Percentiles rank a stretch among this genome's conserved stretches.
These are phyloP conservation scores for Paspalum notatum DNA, from an alignment of 176 grass and related monocot genomes.

Conservation along the genomic window DNA sequence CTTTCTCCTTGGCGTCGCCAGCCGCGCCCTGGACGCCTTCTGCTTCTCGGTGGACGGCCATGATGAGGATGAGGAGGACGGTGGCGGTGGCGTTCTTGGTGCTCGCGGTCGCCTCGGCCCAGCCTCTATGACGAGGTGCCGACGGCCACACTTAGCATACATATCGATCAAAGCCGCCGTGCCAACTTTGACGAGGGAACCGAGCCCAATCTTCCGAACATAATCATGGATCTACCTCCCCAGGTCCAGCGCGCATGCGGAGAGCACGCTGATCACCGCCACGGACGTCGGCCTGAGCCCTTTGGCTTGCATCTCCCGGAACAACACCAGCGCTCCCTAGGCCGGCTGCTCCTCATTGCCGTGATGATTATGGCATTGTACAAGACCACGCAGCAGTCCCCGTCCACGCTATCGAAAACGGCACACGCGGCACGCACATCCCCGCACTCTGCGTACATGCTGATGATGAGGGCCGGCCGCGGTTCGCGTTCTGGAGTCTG, in stretches of 20 bases:
- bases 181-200: constrained; percentile 62
- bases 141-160: constrained; percentile 82
- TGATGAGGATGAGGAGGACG: constrained; percentile 41
- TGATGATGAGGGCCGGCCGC: constrained; percentile 3
- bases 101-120: constrained; percentile 40
- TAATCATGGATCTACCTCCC: constrained; percentile 80
- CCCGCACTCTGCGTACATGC: constrained; percentile 69
- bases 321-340: constrained; percentile 68
- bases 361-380: constrained; percentile 80
- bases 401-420: constrained; percentile 46
- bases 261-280: constrained; percentile 60
- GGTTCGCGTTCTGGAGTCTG: no score
- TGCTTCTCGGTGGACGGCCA: constrained; percentile 5
- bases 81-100: constrained; percentile 25
- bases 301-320: constrained; percentile 69
- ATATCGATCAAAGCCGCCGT: constrained; percentile 76
- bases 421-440: constrained; percentile 38
- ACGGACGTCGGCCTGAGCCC: constrained; percentile 56
- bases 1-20: no score
- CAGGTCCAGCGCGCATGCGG: constrained; percentile 51
- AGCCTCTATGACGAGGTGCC: no score
- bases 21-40: no score
- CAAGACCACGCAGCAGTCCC: constrained; percentile 59
- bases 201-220: constrained; percentile 50
- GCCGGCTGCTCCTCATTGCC: constrained; percentile 52